A percentile compares a stretch with the other conserved stretches of the same genome.
Evolutionary conservation across 352 stramenopile species (phyloP).

Genomic region (Phytophthora constricta): DNA sequence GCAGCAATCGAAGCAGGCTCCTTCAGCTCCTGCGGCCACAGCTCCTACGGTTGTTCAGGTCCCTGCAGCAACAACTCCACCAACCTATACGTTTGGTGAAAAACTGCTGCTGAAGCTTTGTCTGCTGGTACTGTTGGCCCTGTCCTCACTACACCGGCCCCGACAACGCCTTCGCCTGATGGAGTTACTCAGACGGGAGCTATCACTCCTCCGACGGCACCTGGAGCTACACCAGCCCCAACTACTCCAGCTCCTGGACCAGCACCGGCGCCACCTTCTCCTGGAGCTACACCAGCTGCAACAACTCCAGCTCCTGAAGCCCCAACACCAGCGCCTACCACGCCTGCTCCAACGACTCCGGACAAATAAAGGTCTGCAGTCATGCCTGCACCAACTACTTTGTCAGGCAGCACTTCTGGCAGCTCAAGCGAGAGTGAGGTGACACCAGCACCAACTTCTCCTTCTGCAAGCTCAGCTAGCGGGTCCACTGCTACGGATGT

Average conservation of each 20-base stretch:
- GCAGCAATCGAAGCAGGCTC: conserved; percentile 3
- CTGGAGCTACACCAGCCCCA: conserved; percentile 4
- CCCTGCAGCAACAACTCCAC: conserved; percentile 3
- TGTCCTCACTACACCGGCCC: background rate
- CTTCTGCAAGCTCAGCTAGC: background rate
- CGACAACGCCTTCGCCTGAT: background rate
- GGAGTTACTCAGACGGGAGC: background rate
- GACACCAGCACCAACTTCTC: conserved; percentile 1
- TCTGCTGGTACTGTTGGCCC: conserved; percentile 28
- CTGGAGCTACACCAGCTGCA: background rate
- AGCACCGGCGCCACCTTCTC: background rate
- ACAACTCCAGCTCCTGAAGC: background rate
- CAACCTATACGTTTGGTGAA: conserved; percentile 30
- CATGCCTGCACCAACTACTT: conserved; percentile 6
- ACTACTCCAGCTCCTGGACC: background rate
- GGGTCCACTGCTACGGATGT: background rate
- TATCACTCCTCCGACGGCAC: background rate
- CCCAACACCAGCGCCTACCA: background rate
- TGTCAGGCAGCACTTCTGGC: background rate
- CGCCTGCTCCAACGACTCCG: background rate
- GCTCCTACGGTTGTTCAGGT: background rate
- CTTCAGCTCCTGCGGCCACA: background rate
- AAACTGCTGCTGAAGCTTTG: conserved; percentile 14
- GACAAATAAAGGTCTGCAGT: background rate
- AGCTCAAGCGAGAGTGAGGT: background rate